phyloP scores from a whole-genome alignment of 495 filamentous ascomycete genomes.

The Hypoxylon crocopeplum region DNA sequence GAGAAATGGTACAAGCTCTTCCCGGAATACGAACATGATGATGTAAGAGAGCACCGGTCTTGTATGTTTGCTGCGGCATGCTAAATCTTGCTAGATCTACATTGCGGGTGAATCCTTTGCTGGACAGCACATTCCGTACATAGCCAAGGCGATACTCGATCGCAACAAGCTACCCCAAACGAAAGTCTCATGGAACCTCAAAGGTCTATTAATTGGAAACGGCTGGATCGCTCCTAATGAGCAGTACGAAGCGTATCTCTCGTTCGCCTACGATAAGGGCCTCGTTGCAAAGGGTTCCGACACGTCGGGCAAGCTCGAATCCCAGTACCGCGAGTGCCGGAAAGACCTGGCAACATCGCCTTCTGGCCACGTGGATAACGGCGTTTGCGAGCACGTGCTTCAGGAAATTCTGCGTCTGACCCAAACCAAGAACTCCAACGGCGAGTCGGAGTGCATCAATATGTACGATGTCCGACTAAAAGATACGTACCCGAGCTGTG shows the following conservation, averaged over 20 bases:
- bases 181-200: slow-evolving; percentile 74
- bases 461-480: slow-evolving; percentile 92
- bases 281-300: slow-evolving; percentile 71
- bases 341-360: slow-evolving; percentile 67
- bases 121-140: slow-evolving; percentile 96
- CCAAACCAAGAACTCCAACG: slow-evolving; percentile 51
- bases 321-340: slow-evolving; percentile 59
- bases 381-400: slow-evolving; percentile 76
- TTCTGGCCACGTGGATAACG: slow-evolving; percentile 68
- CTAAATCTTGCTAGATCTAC: slow-evolving; percentile 72
- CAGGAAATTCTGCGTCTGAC: slow-evolving; percentile 70
- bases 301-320: slow-evolving; percentile 64
- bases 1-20: slow-evolving; percentile 90
- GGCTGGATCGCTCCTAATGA: slow-evolving; percentile 92
- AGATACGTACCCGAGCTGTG: slow-evolving; percentile 77
- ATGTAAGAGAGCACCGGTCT: slow-evolving; percentile 67
- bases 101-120: slow-evolving; percentile 95
- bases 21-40: slow-evolving; percentile 90
- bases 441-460: slow-evolving; percentile 71
- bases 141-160: slow-evolving; percentile 84
- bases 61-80: slow-evolving; percentile 5
- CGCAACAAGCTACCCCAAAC: slow-evolving; percentile 67
- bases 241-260: slow-evolving; percentile 89
- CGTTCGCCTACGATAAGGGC: slow-evolving; percentile 76
- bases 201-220: slow-evolving; percentile 91